phyloP scores from a whole-genome alignment of 2,329 filamentous ascomycete species.

The Harringtonia lauricola region DNA sequence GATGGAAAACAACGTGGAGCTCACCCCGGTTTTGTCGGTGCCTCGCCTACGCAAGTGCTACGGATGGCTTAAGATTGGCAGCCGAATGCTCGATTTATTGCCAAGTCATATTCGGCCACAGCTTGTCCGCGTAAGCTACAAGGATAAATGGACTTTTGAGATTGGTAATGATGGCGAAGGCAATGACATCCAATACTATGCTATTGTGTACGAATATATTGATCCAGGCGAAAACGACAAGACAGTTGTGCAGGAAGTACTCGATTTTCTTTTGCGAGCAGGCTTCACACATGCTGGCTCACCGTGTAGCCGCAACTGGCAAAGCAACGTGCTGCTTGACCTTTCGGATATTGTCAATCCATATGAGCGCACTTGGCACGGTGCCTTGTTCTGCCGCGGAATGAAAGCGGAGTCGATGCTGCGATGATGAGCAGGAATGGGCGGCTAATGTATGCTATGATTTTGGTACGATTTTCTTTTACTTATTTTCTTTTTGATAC shows the following conservation, averaged over 20 bases:
- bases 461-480: no score
- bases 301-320: no score
- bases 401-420: no score
- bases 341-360: background rate
- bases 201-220: constrained; percentile 2
- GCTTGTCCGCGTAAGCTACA: background rate
- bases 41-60: constrained; percentile 3
- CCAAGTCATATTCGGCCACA: background rate
- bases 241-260: background rate
- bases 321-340: no score
- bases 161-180: no score
- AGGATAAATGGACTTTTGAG: background rate
- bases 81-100: background rate
- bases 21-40: background rate
- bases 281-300: no score
- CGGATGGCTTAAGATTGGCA: constrained; percentile 1
- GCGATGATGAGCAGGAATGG: no score
- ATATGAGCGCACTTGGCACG: no score
- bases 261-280: background rate
- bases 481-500: no score
- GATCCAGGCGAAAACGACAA: background rate
- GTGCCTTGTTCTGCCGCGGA: background rate
- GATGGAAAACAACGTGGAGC: background rate
- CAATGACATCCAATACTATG: background rate
- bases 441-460: no score